phyloP scores from a whole-genome alignment of 1,284 basidiomycete genomes.

The Mycena sp. region DNA sequence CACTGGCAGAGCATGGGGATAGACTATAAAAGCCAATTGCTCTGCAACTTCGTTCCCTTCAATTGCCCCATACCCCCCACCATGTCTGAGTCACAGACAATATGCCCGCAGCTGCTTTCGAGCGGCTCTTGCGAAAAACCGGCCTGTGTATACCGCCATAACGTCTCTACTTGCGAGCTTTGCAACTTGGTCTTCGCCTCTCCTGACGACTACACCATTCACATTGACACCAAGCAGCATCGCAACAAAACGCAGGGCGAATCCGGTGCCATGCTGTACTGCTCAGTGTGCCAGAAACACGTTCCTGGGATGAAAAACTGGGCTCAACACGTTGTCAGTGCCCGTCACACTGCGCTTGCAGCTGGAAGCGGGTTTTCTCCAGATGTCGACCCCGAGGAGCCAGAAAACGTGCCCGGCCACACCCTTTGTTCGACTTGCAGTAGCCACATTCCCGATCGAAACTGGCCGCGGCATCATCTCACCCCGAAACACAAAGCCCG shows the following conservation, averaged over 20 bases:
- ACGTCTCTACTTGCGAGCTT: slow-evolving; percentile 47
- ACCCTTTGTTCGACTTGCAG: slow-evolving; percentile 53
- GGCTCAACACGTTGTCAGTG: slow-evolving; percentile 41
- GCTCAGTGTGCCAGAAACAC: slow-evolving; percentile 43
- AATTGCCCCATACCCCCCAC: not conserved
- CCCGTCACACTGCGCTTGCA: slow-evolving; percentile 38
- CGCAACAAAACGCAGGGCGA: slow-evolving; percentile 33
- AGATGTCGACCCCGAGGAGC: slow-evolving; percentile 43
- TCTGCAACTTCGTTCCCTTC: not conserved
- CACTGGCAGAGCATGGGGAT: not conserved
- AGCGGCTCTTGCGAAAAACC: slow-evolving; percentile 45
- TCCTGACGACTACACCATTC: slow-evolving; percentile 35
- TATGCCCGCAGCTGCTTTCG: slow-evolving; percentile 47
- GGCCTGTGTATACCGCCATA: slow-evolving; percentile 47
- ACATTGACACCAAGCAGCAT: slow-evolving; percentile 41
- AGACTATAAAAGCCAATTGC: not conserved
- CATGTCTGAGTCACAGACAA: slow-evolving; percentile 24
- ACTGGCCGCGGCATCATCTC: slow-evolving; percentile 46
- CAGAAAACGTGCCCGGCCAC: slow-evolving; percentile 36
- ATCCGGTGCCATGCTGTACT: slow-evolving; percentile 33
- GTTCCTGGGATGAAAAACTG: slow-evolving; percentile 38
- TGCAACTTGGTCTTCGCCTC: slow-evolving; percentile 47
- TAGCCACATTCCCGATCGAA: slow-evolving; percentile 37
- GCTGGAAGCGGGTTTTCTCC: slow-evolving; percentile 32
- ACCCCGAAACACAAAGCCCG: slow-evolving; percentile 44